These are phyloP conservation scores for Fusarium nematophilum DNA, from an alignment of 2,329 filamentous ascomycete species.

Conservation along the genomic window DNA sequence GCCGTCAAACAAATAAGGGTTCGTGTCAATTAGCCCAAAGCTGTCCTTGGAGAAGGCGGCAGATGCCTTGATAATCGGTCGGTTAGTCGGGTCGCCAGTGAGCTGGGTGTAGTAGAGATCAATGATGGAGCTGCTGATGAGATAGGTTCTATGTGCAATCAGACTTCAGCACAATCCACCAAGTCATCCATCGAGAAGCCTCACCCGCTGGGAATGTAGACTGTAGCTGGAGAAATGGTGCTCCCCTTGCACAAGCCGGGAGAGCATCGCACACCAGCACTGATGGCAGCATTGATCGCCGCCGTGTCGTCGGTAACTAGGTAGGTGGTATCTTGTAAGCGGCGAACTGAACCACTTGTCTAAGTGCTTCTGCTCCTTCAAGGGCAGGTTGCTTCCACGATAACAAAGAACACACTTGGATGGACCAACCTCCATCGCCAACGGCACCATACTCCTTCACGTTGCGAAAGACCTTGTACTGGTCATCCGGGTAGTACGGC, in stretches of 20 bases:
- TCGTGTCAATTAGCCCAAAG: conserved; percentile 60
- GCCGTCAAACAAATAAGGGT: conserved; percentile 56
- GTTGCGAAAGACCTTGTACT: conserved; percentile 47
- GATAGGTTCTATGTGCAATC: conserved; percentile 65
- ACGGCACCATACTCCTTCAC: conserved; percentile 47
- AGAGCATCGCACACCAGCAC: conserved; percentile 38
- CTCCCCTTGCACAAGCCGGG: conserved; percentile 44
- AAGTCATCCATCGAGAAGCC: conserved; percentile 38
- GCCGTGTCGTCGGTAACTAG: conserved; percentile 43
- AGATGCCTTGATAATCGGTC: conserved; percentile 66
- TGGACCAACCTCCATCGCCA: conserved; percentile 43
- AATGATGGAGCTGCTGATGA: conserved; percentile 76
- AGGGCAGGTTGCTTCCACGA: no score
- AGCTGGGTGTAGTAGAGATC: conserved; percentile 85
- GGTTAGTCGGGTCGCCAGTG: conserved; percentile 73
- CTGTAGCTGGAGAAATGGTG: conserved; percentile 51
- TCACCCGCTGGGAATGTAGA: conserved; percentile 53
- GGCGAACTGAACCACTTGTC: background rate
- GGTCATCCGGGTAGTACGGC: conserved; percentile 44
- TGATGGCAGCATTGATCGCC: conserved; percentile 46
- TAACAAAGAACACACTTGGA: background rate
- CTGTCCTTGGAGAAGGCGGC: conserved; percentile 56
- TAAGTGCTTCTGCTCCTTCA: no score
- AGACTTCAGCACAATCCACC: conserved; percentile 16
- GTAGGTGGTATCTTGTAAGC: conserved; percentile 19